Base-by-base conservation (phyloP, 345 rosid species). In the Aquilaria sinensis region DNA sequence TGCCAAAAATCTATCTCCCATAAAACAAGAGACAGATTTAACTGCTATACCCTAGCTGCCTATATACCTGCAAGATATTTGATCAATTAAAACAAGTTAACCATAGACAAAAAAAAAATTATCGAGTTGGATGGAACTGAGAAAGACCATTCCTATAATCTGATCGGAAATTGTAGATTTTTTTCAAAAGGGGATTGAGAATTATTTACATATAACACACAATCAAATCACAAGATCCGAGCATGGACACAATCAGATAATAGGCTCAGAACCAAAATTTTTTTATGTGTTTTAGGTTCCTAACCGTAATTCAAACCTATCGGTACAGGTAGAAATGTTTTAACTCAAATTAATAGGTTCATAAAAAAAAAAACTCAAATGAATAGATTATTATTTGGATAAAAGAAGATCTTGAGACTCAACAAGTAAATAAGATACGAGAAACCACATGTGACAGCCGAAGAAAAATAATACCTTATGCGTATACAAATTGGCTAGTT, bases 11-110 rank as follows among this genome's bases (percentile, higher is more conserved):
- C 69, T 15, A 57, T 10, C 29, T 61, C 53, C 72, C 51, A 48
- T 47, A 45, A 46, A 51, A 43, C 51, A 53, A 58, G 51, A 65
- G 59, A 70, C 56, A 51, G 75, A 69, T 56, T 57, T 53, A 60
- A 70, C 71, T 51, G 64, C 68, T 41, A 48, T 63, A 37, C 62
- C 32, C 59, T 58, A 62, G 67, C 65, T 53, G 70, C 61, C 62
- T 74, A 63, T 61, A 31, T 70, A 71, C 82, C 80, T 82, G 80
- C 67, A 58, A 65, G 15, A 2, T 9, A 70, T 48, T 8, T 45
- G 11, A 16, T 51, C 15, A 61, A 47, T 9, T 16, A 55, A 66
- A 43, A 7, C 16, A 62, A 9, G n/a, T 9, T 37, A 3, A 37
- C 7, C 8, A 37, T 37, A 3, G 2, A 37, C 43, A 37, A 23